Conservation (phyloP, 306 rosid species). For the Casuarina glauca region DNA sequence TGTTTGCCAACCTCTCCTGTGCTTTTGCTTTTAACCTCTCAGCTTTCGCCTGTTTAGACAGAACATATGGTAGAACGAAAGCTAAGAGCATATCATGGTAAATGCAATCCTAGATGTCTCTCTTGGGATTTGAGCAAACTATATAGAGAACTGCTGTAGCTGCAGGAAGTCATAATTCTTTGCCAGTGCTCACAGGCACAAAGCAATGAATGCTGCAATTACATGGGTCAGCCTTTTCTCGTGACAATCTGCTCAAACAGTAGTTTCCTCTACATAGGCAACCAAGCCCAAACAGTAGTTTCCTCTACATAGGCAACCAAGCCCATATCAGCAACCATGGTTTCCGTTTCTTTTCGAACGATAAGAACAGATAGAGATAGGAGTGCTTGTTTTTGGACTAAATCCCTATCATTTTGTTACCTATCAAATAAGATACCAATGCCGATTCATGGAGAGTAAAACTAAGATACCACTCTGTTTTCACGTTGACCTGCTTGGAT, state of each 20-base stretch:
- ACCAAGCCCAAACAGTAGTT: no score
- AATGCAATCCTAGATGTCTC: not conserved
- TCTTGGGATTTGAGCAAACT: not conserved
- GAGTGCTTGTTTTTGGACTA: not conserved
- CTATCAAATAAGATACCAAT: conserved; percentile 7
- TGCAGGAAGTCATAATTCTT: not conserved
- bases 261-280: no score
- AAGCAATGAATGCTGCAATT: not conserved
- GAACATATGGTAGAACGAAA: conserved; percentile 5
- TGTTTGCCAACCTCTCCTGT: conserved; percentile 68
- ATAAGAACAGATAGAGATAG: not conserved
- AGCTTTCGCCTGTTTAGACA: conserved; percentile 59
- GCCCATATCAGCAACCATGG: no score
- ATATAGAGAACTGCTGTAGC: not conserved
- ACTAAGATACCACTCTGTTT: not conserved
- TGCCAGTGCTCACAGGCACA: not conserved
- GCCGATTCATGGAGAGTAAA: not conserved
- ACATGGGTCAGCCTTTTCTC: not conserved
- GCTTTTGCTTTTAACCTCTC: conserved; percentile 86
- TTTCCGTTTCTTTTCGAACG: no score
- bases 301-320: no score
- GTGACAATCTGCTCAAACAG: not conserved
- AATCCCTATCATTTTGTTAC: not conserved
- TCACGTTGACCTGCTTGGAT: not conserved
- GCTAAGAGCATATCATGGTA: not conserved